These are phyloP conservation scores for Microstegium vimineum DNA, from an alignment of 176 grass and related monocot genomes.

Conservation along the genomic window DNA sequence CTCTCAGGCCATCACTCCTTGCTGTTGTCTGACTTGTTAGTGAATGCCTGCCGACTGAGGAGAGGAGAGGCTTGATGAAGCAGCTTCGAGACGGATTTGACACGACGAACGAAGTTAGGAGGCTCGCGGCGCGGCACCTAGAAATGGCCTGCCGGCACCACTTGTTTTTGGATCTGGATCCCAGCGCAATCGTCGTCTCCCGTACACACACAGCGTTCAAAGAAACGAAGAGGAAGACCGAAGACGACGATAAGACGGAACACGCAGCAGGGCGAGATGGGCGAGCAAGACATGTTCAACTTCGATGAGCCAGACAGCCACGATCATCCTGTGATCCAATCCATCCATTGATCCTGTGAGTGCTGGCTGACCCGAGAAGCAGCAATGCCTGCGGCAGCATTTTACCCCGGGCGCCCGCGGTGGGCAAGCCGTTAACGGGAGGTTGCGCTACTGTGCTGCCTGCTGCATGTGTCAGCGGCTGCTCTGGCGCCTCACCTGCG, in stretches of 20 bases:
- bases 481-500: not conserved
- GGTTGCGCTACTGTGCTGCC: not conserved
- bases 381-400: not conserved
- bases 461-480: not conserved
- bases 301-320: not conserved
- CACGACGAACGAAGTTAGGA: not conserved
- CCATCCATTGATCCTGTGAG: not conserved
- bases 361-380: not conserved
- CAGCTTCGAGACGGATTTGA: constrained; percentile 4
- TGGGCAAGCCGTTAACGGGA: not conserved
- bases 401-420: not conserved
- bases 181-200: not conserved
- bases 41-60: not conserved
- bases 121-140: not conserved
- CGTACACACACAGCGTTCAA: not conserved
- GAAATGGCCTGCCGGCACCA: not conserved
- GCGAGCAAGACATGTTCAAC: not conserved
- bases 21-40: not conserved
- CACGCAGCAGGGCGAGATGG: constrained; percentile 6
- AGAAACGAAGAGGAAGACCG: not conserved
- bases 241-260: not conserved
- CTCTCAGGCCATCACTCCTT: not conserved
- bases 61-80: too few relatives aligned
- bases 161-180: not conserved
- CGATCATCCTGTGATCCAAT: not conserved